phyloP scores from a whole-genome alignment of 2,329 filamentous ascomycete species.

The Clonostachys rosea region DNA sequence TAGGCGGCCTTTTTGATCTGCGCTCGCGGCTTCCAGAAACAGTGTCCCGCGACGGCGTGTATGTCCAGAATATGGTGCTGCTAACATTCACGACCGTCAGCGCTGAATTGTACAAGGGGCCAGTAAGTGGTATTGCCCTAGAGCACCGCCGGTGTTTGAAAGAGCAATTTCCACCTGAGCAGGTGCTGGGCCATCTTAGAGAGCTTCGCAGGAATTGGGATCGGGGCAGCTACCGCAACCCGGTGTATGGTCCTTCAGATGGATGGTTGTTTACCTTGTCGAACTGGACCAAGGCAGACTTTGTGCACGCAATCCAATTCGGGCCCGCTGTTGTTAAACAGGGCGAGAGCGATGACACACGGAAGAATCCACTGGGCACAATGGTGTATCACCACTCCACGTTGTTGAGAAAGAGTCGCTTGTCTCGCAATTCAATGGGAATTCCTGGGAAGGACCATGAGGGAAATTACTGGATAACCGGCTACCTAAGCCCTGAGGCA shows the following conservation, averaged over 20 bases:
- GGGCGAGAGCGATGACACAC: slow-evolving; percentile 2
- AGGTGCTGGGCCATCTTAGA: slow-evolving; percentile 20
- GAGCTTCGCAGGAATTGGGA: slow-evolving; percentile 9
- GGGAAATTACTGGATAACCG: slow-evolving; percentile 18
- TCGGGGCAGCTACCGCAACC: slow-evolving; percentile 7
- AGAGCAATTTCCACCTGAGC: slow-evolving; percentile 23
- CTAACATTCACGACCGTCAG: slow-evolving; percentile 11
- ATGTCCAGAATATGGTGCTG: slow-evolving; percentile 17
- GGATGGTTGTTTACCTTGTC: slow-evolving; percentile 24
- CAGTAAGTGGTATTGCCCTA: slow-evolving; percentile 18
- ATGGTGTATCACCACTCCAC: slow-evolving; percentile 9
- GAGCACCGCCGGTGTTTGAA: slow-evolving; percentile 21
- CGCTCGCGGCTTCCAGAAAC: slow-evolving; percentile 14
- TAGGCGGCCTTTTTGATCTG: slow-evolving; percentile 16
- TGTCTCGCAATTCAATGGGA: slow-evolving; percentile 7
- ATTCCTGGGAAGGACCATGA: slow-evolving; percentile 19
- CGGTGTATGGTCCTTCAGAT: slow-evolving; percentile 22
- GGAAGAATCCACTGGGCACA: slow-evolving; percentile 9
- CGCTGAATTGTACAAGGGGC: slow-evolving; percentile 11
- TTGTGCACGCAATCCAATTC: slow-evolving; percentile 29
- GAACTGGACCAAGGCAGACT: slow-evolving; percentile 30
- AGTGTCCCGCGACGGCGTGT: slow-evolving; percentile 8
- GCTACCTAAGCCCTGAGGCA: slow-evolving; percentile 10
- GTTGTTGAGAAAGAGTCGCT: slow-evolving; percentile 2
- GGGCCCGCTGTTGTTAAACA: slow-evolving; percentile 14